phyloP scores from a whole-genome alignment of 164 flowering plant genomes.

The Vitis riparia region DNA sequence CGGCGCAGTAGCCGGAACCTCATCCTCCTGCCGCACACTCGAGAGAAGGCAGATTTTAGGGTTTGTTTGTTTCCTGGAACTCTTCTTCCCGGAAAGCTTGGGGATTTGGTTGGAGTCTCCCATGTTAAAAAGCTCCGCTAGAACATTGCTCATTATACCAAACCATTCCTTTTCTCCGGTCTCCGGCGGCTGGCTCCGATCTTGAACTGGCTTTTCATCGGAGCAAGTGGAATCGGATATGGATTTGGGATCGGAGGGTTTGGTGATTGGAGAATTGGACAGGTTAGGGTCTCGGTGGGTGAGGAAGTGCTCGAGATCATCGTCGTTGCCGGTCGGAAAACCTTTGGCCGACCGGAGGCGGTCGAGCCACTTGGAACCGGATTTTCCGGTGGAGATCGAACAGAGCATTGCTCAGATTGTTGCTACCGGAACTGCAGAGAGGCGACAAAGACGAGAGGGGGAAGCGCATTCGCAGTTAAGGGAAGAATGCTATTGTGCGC shows the following conservation, averaged over 20 bases:
- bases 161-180: conserved; percentile 24
- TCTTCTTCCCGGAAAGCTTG: conserved; percentile 27
- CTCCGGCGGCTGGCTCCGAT: neutral
- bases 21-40: conserved; percentile 11
- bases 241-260: conserved; percentile 15
- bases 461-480: neutral
- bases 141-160: conserved; percentile 44
- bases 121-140: conserved; percentile 71
- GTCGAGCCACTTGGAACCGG: conserved; percentile 70
- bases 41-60: conserved; percentile 47
- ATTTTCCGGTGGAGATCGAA: conserved; percentile 39
- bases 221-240: conserved; percentile 16
- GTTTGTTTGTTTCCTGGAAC: conserved; percentile 62
- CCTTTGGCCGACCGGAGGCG: conserved; percentile 76
- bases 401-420: conserved; percentile 29
- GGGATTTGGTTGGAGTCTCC: conserved; percentile 24
- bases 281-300: conserved; percentile 23
- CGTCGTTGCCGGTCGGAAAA: conserved; percentile 41
- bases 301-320: conserved; percentile 59
- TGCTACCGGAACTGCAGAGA: neutral
- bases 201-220: conserved; percentile 1
- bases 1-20: conserved; percentile 21
- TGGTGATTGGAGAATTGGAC: conserved; percentile 9
- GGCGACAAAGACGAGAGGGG: neutral
- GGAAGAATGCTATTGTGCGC: neutral